Percentiles rank a stretch among this genome's conserved stretches.
phyloP scores from a whole-genome alignment of 495 filamentous ascomycete species.

The Penicillium ochrochloron region DNA sequence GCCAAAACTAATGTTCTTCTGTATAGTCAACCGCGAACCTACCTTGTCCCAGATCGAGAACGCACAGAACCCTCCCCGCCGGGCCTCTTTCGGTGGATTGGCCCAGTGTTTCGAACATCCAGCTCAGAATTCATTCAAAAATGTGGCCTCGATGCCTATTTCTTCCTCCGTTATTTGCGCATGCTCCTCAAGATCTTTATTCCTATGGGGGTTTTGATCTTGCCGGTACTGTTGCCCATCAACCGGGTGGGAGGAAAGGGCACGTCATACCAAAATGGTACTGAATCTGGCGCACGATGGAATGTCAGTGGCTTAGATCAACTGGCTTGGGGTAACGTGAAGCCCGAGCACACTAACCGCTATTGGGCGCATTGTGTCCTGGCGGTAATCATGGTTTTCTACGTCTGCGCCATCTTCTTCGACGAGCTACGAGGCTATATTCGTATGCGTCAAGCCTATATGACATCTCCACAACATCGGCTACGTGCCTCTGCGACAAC shows the following conservation, averaged over 20 bases:
- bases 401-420: conserved; percentile 88
- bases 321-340: conserved; percentile 91
- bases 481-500: conserved; percentile 95
- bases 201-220: conserved; percentile 74
- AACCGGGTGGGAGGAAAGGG: conserved; percentile 79
- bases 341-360: conserved; percentile 65
- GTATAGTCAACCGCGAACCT: conserved; percentile 80
- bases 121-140: conserved; percentile 92
- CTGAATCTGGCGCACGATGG: conserved; percentile 36
- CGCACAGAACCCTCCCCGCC: conserved; percentile 72
- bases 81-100: conserved; percentile 71
- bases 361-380: conserved; percentile 91
- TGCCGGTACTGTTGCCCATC: conserved; percentile 85
- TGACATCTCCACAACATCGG: conserved; percentile 95
- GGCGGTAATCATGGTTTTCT: conserved; percentile 78
- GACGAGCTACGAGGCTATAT: conserved; percentile 89
- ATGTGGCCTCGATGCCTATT: conserved; percentile 96
- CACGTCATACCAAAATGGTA: conserved; percentile 50
- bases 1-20: background rate
- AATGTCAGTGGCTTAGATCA: conserved; percentile 75
- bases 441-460: conserved; percentile 87
- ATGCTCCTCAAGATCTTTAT: conserved; percentile 93
- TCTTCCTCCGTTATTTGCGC: conserved; percentile 93
- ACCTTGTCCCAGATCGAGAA: conserved; percentile 87
- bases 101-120: conserved; percentile 72